These are phyloP conservation scores for Borealophlyctis nickersoniae DNA, from an alignment of 192 early-diverging fungal species.

Conservation along the genomic window DNA sequence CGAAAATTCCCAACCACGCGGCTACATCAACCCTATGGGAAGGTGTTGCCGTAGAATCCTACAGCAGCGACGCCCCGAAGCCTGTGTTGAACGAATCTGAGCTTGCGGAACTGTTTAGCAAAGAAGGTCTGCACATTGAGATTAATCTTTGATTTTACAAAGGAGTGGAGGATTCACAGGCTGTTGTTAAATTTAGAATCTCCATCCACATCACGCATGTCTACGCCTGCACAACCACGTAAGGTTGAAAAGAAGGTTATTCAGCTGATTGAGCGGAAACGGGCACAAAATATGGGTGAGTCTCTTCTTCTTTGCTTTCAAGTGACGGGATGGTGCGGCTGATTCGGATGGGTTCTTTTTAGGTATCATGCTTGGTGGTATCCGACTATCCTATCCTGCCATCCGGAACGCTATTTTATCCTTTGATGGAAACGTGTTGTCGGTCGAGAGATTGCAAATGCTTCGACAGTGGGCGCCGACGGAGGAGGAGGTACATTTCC, in stretches of 20 bases:
- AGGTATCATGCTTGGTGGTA: constrained; percentile 36
- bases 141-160: constrained; percentile 16
- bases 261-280: constrained; percentile 34
- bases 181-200: neutral
- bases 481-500: constrained; percentile 34
- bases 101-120: constrained; percentile 34
- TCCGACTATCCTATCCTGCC: constrained; percentile 25
- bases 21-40: constrained; percentile 41
- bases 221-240: neutral
- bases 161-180: constrained; percentile 1
- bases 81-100: constrained; percentile 33
- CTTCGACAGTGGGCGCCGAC: constrained; percentile 39
- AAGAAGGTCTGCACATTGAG: constrained; percentile 24
- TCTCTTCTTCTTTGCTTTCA: too few species aligned
- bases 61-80: constrained; percentile 9
- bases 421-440: constrained; percentile 37
- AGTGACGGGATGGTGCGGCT: too few species aligned
- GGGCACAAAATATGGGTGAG: constrained; percentile 36
- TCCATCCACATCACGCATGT: neutral
- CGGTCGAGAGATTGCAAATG: constrained; percentile 29
- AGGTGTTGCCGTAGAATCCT: constrained; percentile 34
- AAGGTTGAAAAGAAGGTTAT: constrained; percentile 21
- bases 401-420: constrained; percentile 38
- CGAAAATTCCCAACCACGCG: constrained; percentile 34
- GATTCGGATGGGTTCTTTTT: too few species aligned